Evolutionary conservation across 78 protist genomes (phyloP).

Genomic region (Cavenderia fasciculata): DNA sequence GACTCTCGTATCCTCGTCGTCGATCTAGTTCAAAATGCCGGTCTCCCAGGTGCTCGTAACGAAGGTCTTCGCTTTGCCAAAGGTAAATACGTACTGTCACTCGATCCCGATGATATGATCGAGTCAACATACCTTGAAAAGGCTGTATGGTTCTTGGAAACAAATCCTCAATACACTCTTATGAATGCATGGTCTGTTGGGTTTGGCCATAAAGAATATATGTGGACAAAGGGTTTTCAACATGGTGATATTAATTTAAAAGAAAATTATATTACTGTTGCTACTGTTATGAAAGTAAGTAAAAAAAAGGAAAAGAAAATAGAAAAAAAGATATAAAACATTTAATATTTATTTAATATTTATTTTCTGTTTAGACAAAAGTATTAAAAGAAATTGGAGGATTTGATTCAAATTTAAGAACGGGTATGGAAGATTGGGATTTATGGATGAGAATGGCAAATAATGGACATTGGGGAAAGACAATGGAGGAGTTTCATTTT

Average conservation of each 20-base stretch:
- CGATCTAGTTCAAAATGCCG: constrained; percentile 21
- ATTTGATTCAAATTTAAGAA: constrained; percentile 23
- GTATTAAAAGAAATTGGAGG: constrained; percentile 57
- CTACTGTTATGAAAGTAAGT: constrained; percentile 57
- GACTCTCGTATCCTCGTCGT: constrained; percentile 21
- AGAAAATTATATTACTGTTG: constrained; percentile 63
- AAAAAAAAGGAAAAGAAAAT: not conserved
- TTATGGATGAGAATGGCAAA: constrained; percentile 67
- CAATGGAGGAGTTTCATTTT: constrained; percentile 46
- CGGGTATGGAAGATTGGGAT: constrained; percentile 77
- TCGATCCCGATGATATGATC: constrained; percentile 73
- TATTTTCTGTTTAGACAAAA: constrained; percentile 21
- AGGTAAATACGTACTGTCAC: constrained; percentile 36
- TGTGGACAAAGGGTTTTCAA: constrained; percentile 57
- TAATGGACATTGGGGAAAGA: constrained; percentile 74
- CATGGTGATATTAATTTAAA: constrained; percentile 62
- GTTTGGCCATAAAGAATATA: constrained; percentile 47
- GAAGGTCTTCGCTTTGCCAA: constrained; percentile 24
- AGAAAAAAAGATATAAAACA: not conserved
- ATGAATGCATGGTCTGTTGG: constrained; percentile 55
- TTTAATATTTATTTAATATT: not conserved
- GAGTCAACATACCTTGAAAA: constrained; percentile 61
- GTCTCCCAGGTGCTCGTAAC: constrained; percentile 67
- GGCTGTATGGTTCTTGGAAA: constrained; percentile 71
- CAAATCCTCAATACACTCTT: constrained; percentile 34